These are phyloP conservation scores for Powellomyces hirtus DNA, from an alignment of 192 early-diverging fungal species.

Conservation along the genomic window DNA sequence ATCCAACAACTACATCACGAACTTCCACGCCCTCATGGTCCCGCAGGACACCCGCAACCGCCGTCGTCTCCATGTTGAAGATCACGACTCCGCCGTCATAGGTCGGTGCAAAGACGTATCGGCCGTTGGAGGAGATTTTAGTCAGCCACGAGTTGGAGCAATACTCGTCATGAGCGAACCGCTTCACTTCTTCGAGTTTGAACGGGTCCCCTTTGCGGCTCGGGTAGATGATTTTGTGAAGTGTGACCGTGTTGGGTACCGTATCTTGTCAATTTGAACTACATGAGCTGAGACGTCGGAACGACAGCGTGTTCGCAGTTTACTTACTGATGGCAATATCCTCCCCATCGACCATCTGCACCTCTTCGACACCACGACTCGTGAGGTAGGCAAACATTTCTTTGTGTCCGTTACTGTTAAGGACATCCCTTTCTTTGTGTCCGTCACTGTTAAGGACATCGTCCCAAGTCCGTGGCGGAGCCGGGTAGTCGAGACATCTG, in stretches of 20 bases:
- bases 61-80: slow-evolving; percentile 74
- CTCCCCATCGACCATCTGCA: slow-evolving; percentile 63
- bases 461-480: slow-evolving; percentile 27
- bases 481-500: slow-evolving; percentile 59
- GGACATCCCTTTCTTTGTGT: slow-evolving; percentile 16
- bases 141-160: slow-evolving; percentile 95
- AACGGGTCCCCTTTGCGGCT: slow-evolving; percentile 65
- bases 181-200: slow-evolving; percentile 71
- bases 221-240: slow-evolving; percentile 88
- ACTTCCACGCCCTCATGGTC: slow-evolving; percentile 88
- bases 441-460: slow-evolving; percentile 19
- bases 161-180: slow-evolving; percentile 78
- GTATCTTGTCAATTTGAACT: no score
- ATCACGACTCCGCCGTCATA: slow-evolving; percentile 84
- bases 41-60: slow-evolving; percentile 73
- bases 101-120: slow-evolving; percentile 88
- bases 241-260: slow-evolving; percentile 79
- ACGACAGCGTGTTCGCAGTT: no score
- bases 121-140: slow-evolving; percentile 80
- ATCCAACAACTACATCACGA: slow-evolving; percentile 90
- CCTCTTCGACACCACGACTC: slow-evolving; percentile 84
- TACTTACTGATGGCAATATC: slow-evolving; percentile 68
- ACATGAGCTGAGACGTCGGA: not conserved
- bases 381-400: slow-evolving; percentile 75
- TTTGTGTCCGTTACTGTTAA: slow-evolving; percentile 31